These are phyloP conservation scores for Cryptococcus sp. DNA, from an alignment of 1,284 basidiomycete species.

Conservation along the genomic window DNA sequence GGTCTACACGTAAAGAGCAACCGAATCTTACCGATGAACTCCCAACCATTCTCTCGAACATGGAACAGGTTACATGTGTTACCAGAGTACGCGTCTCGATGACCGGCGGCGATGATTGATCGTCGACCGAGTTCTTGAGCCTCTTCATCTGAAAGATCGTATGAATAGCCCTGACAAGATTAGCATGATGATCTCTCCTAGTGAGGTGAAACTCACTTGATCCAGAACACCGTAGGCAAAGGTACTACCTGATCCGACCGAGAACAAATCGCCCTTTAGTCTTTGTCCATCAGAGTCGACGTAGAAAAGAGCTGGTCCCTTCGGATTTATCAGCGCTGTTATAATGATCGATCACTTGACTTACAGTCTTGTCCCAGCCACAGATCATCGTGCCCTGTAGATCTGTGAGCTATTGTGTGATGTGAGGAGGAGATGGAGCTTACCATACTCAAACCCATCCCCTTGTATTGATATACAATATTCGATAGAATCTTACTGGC, in stretches of 20 bases:
- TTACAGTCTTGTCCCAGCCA: conserved; percentile 97
- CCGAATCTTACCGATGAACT: conserved; percentile 69
- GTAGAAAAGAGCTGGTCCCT: conserved; percentile 96
- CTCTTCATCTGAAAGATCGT: conserved; percentile 90
- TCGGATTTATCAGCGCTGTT: neutral
- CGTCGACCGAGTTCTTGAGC: conserved; percentile 91
- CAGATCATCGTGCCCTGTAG: conserved; percentile 96
- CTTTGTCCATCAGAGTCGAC: conserved; percentile 97
- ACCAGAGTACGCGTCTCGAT: conserved; percentile 96
- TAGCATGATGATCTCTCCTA: neutral
- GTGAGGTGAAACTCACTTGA: conserved; percentile 53
- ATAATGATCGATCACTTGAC: conserved; percentile 30
- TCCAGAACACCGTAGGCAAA: conserved; percentile 99
- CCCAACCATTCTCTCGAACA: conserved; percentile 90
- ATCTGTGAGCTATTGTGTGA: neutral
- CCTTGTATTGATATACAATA: conserved; percentile 96
- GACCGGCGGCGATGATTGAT: conserved; percentile 95
- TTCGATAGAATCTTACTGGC: conserved; percentile 97
- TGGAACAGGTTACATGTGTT: conserved; percentile 96
- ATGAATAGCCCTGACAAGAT: conserved; percentile 66
- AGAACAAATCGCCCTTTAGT: conserved; percentile 93
- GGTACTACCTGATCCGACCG: conserved; percentile 95
- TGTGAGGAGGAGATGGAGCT: conserved; percentile 18
- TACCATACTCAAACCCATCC: conserved; percentile 98
- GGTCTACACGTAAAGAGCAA: neutral